A percentile compares a stretch with the other conserved stretches of the same genome.
Conservation (phyloP, 129 eudicot species). For the Dittrichia graveolens region DNA sequence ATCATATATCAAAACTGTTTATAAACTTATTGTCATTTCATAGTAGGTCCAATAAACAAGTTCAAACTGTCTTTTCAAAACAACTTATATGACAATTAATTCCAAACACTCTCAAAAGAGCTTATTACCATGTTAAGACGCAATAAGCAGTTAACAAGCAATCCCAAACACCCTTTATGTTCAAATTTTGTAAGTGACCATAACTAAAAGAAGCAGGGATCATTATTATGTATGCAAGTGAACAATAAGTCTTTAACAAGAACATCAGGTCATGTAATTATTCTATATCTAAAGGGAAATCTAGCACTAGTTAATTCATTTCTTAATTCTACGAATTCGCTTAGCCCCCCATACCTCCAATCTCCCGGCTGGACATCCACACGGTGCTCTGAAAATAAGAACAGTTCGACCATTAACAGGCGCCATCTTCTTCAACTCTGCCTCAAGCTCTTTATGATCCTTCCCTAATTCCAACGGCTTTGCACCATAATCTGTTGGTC, state of each 20-base stretch:
- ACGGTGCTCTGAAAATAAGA: slow-evolving; percentile 46
- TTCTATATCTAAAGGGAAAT: slow-evolving; percentile 6
- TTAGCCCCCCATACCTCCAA: slow-evolving; percentile 57
- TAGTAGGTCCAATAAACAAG: too few relatives aligned
- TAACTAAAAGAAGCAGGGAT: slow-evolving; percentile 11
- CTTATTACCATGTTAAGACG: too few relatives aligned
- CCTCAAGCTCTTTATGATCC: slow-evolving; percentile 49
- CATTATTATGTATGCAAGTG: slow-evolving; percentile 17
- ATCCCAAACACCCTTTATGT: too few relatives aligned
- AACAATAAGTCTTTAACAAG: slow-evolving; percentile 15
- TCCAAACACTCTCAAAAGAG: too few relatives aligned
- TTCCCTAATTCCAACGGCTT: slow-evolving; percentile 43
- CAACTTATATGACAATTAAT: too few relatives aligned
- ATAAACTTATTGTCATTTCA: too few relatives aligned
- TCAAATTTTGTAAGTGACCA: slow-evolving; percentile 13
- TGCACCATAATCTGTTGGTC: slow-evolving; percentile 10
- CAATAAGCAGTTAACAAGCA: too few relatives aligned
- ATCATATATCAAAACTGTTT: too few relatives aligned
- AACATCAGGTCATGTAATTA: slow-evolving; percentile 3
- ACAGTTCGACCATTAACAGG: slow-evolving; percentile 55
- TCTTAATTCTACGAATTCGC: slow-evolving; percentile 46
- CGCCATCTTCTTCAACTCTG: slow-evolving; percentile 55
- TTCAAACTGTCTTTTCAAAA: too few relatives aligned
- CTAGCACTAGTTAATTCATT: slow-evolving; percentile 29
- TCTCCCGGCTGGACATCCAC: slow-evolving; percentile 56